Percentiles rank a stretch among this genome's conserved stretches.
These are phyloP conservation scores for Trichoderma reesei DNA, from an alignment of 495 filamentous ascomycete species.

Conservation along the genomic window DNA sequence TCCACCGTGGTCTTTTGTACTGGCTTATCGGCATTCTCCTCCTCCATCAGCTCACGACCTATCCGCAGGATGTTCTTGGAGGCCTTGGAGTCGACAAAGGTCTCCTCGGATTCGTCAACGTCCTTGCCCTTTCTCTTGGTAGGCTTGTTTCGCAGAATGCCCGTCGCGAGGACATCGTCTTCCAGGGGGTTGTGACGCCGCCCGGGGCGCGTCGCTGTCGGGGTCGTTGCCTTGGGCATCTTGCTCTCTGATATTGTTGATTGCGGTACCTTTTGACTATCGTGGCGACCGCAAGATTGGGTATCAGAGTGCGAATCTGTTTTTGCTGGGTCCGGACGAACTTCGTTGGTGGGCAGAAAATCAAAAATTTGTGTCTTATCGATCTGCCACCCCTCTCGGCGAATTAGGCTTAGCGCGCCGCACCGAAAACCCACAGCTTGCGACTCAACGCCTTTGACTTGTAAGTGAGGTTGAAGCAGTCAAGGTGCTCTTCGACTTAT, in stretches of 20 bases:
- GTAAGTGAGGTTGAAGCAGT: neutral
- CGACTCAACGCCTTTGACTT: constrained; percentile 7
- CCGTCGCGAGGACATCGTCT: constrained; percentile 57
- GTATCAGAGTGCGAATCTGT: neutral
- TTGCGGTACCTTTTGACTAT: neutral
- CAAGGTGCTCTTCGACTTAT: neutral
- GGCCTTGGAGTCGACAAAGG: constrained; percentile 74
- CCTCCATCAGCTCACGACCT: constrained; percentile 71
- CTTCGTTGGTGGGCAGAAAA: constrained; percentile 7
- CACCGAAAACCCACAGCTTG: neutral
- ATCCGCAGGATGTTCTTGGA: constrained; percentile 82
- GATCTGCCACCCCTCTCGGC: constrained; percentile 11
- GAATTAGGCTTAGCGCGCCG: neutral
- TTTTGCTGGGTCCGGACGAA: neutral
- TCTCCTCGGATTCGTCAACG: constrained; percentile 46
- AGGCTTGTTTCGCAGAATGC: constrained; percentile 40
- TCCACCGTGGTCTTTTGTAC: constrained; percentile 19
- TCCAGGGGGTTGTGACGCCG: constrained; percentile 62
- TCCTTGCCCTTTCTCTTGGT: constrained; percentile 49
- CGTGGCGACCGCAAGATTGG: neutral
- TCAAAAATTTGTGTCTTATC: constrained; percentile 12
- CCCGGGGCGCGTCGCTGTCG: constrained; percentile 24
- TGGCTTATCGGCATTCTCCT: constrained; percentile 39
- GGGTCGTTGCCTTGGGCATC: constrained; percentile 45
- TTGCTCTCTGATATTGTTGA: constrained; percentile 8